Conservation (phyloP, 176 grass and related monocot species). For the Dactylis glomerata region DNA sequence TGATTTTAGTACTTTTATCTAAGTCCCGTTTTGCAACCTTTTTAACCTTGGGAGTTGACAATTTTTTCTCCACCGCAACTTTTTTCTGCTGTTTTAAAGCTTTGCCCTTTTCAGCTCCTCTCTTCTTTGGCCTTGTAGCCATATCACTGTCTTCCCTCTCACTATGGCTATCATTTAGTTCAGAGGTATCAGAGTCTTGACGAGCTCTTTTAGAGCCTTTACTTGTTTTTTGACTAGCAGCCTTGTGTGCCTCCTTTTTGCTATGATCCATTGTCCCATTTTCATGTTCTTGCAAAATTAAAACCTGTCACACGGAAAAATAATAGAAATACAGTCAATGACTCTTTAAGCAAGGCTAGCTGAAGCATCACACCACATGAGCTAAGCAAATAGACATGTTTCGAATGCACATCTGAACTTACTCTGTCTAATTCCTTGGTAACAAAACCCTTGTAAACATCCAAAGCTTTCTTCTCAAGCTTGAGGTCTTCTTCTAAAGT, state of each 20-base stretch:
- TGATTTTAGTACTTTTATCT: conserved; percentile 2
- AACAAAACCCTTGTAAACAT: conserved; percentile 67
- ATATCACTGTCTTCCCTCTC: conserved; percentile 52
- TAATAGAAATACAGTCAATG: conserved; percentile 18
- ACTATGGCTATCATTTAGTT: conserved; percentile 51
- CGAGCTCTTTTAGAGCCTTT: conserved; percentile 62
- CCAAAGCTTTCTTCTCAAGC: conserved; percentile 74
- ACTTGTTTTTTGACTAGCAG: conserved; percentile 21
- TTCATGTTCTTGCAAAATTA: conserved; percentile 69
- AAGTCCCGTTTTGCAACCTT: conserved; percentile 42
- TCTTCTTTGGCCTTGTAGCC: conserved; percentile 57
- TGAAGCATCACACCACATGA: conserved; percentile 22
- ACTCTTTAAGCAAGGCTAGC: conserved; percentile 18
- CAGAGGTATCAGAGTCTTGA: conserved; percentile 55
- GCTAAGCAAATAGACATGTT: conserved; percentile 21
- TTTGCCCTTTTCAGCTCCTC: conserved; percentile 50
- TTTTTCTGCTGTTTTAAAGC: conserved; percentile 56
- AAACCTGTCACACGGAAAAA: conserved; percentile 45
- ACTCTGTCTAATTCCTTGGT: conserved; percentile 70
- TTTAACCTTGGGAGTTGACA: conserved; percentile 51
- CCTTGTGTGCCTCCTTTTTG: conserved; percentile 43
- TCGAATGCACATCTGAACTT: conserved; percentile 16
- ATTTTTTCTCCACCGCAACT: conserved; percentile 38
- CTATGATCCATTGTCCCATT: conserved; percentile 61
- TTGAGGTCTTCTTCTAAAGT: conserved; percentile 92